Evolutionary conservation across 352 stramenopile genomes (phyloP), one percentile per base, ranked within the genome.

Genomic region (Globisporangium cederbergense): DNA sequence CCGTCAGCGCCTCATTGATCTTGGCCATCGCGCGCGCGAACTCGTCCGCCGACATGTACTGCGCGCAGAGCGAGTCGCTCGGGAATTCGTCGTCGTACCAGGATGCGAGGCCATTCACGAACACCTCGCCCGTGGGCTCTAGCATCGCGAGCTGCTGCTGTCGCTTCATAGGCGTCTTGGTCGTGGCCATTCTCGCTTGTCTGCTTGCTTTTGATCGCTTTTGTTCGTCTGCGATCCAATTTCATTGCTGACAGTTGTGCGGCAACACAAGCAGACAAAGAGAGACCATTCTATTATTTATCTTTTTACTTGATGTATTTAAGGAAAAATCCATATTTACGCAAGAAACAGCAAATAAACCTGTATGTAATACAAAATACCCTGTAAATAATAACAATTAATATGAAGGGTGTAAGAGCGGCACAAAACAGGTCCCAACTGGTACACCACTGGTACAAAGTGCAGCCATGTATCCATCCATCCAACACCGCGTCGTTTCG

Each of bases 1-100:
- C 87, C 59, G 81, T 51, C 25, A 95, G 71, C 38, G 87, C 87
- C 66, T 93, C 82, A 66, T 95, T 95, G 67, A 95, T 85, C 63
- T 83, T 88, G 47, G 61, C 69, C 45, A 93, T 65, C 25, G 75
- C 83, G 51, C 74, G 67, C 28, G 74, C 60, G 65, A 93, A 95
- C 45, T 95, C 87, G 20, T 86, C 79, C 32, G 51, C 59, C 13
- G 80, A 78, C 77, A 95, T 80, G 60, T 83, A 62, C 52, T 58
- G 58, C 25, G 64, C 74, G 22, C 90, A 64, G 32, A 66, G 52
- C 28, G 72, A 72, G 34, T 68, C 62, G n/a, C 74, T 64, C 2
- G 84, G 81, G 59, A 84, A 95, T 38, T 83, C 75, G 22, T 93
- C 84, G 51, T 93, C 87, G 63, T 93, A 95, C 49, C 75, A 71